phyloP scores from a whole-genome alignment of 768 basidiomycete species.

The Psilocybe tampanensis region DNA sequence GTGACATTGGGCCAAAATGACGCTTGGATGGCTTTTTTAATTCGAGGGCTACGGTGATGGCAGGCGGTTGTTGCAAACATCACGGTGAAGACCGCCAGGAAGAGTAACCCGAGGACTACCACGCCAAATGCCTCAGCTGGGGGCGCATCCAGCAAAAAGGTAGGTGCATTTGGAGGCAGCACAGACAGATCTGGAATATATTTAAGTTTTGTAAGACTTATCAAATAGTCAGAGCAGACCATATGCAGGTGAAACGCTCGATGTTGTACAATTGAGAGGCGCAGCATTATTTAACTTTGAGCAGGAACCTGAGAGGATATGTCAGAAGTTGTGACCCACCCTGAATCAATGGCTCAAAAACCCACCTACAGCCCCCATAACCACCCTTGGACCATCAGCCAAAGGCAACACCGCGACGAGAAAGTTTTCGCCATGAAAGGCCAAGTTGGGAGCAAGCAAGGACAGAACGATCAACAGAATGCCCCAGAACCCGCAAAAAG shows the following conservation, averaged over 20 bases:
- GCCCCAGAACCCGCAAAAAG: slow-evolving; percentile 68
- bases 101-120: slow-evolving; percentile 59
- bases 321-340: slow-evolving; percentile 3
- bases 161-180: slow-evolving; percentile 59
- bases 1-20: slow-evolving; percentile 59
- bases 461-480: slow-evolving; percentile 67
- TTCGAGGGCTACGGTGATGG: slow-evolving; percentile 58
- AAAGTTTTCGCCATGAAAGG: slow-evolving; percentile 64
- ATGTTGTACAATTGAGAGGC: slow-evolving; percentile 53
- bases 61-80: slow-evolving; percentile 72
- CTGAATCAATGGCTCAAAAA: neutral
- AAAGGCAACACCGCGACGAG: slow-evolving; percentile 68
- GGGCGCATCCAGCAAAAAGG: slow-evolving; percentile 59
- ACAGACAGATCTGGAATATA: slow-evolving; percentile 57
- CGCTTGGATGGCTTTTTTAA: slow-evolving; percentile 51
- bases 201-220: neutral
- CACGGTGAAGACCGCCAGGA: slow-evolving; percentile 65
- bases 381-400: slow-evolving; percentile 67
- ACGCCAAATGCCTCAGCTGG: slow-evolving; percentile 62
- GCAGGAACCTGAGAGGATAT: slow-evolving; percentile 63
- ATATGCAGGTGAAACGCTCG: slow-evolving; percentile 60
- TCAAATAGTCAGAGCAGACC: slow-evolving; percentile 42
- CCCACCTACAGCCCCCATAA: slow-evolving; percentile 69
- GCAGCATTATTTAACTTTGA: slow-evolving; percentile 50
- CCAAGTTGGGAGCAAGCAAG: slow-evolving; percentile 64